A percentile compares a stretch with the other conserved stretches of the same genome.
phyloP scores from a whole-genome alignment of 306 rosid genomes.

The Corylus heterophylla region DNA sequence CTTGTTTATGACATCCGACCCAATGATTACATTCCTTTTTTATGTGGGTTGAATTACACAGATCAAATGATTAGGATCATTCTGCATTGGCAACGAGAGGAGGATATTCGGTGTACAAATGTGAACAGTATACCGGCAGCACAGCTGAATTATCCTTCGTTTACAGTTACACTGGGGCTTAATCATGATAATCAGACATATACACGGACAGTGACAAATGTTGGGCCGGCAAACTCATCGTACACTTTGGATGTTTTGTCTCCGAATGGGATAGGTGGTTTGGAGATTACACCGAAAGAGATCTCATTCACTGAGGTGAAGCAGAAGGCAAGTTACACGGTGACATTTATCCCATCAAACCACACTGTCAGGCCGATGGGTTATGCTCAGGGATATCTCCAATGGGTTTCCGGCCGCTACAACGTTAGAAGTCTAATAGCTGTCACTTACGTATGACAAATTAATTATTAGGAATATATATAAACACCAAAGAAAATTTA shows the following conservation, averaged over 20 bases:
- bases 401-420: slow-evolving; percentile 45
- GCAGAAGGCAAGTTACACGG: slow-evolving; percentile 31
- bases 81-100: background rate
- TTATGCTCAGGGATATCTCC: slow-evolving; percentile 40
- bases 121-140: slow-evolving; percentile 33
- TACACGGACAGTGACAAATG: slow-evolving; percentile 50
- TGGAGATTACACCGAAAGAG: slow-evolving; percentile 28
- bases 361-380: background rate
- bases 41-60: slow-evolving; percentile 54
- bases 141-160: slow-evolving; percentile 56
- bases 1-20: slow-evolving; percentile 49
- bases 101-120: slow-evolving; percentile 26
- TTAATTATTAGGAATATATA: too few relatives aligned
- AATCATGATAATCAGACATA: slow-evolving; percentile 22
- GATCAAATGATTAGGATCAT: slow-evolving; percentile 35
- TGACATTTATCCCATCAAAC: slow-evolving; percentile 29
- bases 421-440: slow-evolving; percentile 47
- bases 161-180: slow-evolving; percentile 32
- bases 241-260: slow-evolving; percentile 25
- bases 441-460: slow-evolving; percentile 27
- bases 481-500: too few relatives aligned
- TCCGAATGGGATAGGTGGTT: slow-evolving; percentile 25
- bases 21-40: slow-evolving; percentile 49
- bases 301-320: slow-evolving; percentile 43
- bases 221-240: slow-evolving; percentile 39